Evolutionary conservation across 805 yeast genomes (phyloP).

Genomic region (Cyberlindnera mycetangii): DNA sequence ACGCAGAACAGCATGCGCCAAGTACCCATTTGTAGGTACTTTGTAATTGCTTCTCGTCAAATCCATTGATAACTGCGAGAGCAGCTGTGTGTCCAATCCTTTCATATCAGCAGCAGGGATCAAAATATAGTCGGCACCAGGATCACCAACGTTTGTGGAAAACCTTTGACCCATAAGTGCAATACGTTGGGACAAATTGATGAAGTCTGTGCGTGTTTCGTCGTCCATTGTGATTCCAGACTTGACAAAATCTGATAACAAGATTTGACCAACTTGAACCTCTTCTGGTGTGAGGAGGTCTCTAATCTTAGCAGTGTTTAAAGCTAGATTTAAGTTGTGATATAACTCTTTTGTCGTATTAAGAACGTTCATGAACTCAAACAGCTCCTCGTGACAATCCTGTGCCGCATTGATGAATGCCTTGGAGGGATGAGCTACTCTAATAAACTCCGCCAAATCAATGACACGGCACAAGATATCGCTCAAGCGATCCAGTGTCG

Average conservation of each 20-base stretch:
- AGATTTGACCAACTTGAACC: conserved; percentile 71
- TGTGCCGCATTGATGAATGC: conserved; percentile 79
- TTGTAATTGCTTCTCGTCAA: conserved; percentile 39
- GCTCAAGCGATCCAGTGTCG: conserved; percentile 76
- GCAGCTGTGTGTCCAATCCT: conserved; percentile 23
- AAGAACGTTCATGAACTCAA: conserved; percentile 88
- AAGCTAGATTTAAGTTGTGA: conserved; percentile 47
- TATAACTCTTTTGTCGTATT: conserved; percentile 81
- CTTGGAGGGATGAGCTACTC: conserved; percentile 81
- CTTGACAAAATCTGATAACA: conserved; percentile 81
- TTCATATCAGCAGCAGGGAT: conserved; percentile 24
- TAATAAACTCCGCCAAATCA: conserved; percentile 87
- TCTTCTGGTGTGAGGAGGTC: conserved; percentile 65
- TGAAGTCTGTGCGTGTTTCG: conserved; percentile 62
- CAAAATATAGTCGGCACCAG: conserved; percentile 17
- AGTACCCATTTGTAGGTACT: conserved; percentile 58
- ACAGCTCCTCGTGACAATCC: conserved; percentile 80
- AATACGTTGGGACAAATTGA: conserved; percentile 74
- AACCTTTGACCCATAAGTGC: conserved; percentile 81
- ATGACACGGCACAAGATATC: conserved; percentile 90
- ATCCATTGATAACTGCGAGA: conserved; percentile 33
- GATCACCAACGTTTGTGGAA: conserved; percentile 29
- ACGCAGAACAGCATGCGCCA: conserved; percentile 64
- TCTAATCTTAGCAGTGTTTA: conserved; percentile 35
- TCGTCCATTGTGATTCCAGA: conserved; percentile 83